These are phyloP conservation scores for Citrullus colocynthis DNA, from an alignment of 306 rosid genomes.

Conservation along the genomic window DNA sequence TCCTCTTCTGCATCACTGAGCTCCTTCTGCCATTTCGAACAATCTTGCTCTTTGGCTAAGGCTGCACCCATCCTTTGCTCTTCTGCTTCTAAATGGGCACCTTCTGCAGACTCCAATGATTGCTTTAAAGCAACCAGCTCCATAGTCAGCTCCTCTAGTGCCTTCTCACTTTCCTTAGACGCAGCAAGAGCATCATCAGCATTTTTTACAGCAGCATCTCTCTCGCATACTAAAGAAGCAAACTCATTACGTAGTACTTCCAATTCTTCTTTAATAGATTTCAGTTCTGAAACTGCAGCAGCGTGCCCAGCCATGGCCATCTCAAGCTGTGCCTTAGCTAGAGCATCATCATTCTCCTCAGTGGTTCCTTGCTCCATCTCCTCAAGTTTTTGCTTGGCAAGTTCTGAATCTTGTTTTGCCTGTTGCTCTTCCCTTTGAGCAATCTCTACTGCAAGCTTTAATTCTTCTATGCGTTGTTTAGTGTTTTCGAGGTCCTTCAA, in stretches of 20 bases:
- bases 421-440: constrained; percentile 89
- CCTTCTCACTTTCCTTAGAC: constrained; percentile 71
- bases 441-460: constrained; percentile 68
- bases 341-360: constrained; percentile 73
- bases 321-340: constrained; percentile 96
- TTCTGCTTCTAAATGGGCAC: constrained; percentile 86
- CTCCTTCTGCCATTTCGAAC: constrained; percentile 80
- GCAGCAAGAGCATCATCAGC: constrained; percentile 65
- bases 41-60: constrained; percentile 89
- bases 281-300: constrained; percentile 65
- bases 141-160: constrained; percentile 67
- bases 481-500: constrained; percentile 68
- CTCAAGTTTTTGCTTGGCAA: constrained; percentile 83
- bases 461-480: constrained; percentile 73
- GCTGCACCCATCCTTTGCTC: constrained; percentile 78
- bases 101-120: constrained; percentile 70
- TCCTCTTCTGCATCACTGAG: constrained; percentile 77
- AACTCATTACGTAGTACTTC: constrained; percentile 48
- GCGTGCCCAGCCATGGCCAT: constrained; percentile 74
- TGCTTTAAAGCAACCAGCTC: constrained; percentile 73
- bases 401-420: constrained; percentile 94
- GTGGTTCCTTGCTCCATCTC: constrained; percentile 96
- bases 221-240: constrained; percentile 54
- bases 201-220: constrained; percentile 55
- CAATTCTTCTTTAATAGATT: constrained; percentile 63